These are phyloP conservation scores for Lotus japonicus DNA, from an alignment of 306 rosid species.

Conservation along the genomic window DNA sequence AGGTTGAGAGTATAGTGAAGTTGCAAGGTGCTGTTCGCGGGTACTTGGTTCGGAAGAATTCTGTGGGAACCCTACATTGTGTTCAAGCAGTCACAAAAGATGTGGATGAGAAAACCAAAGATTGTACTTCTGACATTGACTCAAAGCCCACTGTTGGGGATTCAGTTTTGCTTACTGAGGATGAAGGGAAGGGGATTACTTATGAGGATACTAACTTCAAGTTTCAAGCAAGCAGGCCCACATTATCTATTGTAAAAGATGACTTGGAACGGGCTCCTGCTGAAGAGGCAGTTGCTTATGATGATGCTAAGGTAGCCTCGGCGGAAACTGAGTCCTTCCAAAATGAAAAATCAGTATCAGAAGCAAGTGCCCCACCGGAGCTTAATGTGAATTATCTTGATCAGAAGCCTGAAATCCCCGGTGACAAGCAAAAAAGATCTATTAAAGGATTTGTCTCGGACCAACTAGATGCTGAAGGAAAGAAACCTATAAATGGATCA, in stretches of 20 bases:
- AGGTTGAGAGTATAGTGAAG: constrained; percentile 53
- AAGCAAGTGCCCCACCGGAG: constrained; percentile 28
- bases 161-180: constrained; percentile 36
- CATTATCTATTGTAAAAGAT: constrained; percentile 27
- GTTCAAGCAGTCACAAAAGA: constrained; percentile 48
- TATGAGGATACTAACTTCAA: constrained; percentile 31
- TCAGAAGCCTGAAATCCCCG: constrained; percentile 40
- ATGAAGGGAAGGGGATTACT: constrained; percentile 43
- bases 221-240: constrained; percentile 34
- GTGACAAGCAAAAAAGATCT: constrained; percentile 45
- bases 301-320: constrained; percentile 33
- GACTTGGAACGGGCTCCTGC: constrained; percentile 31
- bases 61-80: constrained; percentile 83
- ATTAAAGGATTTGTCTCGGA: constrained; percentile 56
- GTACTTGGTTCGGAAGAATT: constrained; percentile 76
- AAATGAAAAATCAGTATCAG: constrained; percentile 26
- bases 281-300: constrained; percentile 31
- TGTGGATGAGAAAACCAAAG: constrained; percentile 32
- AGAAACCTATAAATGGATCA: constrained; percentile 49
- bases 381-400: constrained; percentile 17
- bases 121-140: constrained; percentile 30
- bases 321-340: constrained; percentile 25
- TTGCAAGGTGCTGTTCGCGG: constrained; percentile 94
- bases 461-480: constrained; percentile 60
- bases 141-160: constrained; percentile 31